Base-by-base conservation (phyloP, 805 yeast genomes). In the Torulaspora delbrueckii region DNA sequence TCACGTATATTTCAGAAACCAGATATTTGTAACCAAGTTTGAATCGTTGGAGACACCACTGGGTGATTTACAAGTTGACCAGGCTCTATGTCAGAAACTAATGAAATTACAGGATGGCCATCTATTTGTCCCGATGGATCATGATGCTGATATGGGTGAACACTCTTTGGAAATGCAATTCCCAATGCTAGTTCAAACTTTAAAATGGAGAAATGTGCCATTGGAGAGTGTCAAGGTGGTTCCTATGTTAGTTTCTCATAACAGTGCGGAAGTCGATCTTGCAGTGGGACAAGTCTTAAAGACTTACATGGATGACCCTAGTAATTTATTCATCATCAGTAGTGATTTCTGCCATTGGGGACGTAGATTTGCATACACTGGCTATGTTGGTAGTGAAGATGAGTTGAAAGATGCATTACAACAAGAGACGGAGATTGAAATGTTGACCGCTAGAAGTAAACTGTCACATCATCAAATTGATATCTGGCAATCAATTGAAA, bases 271-370 rank as follows among this genome's bases (percentile, higher is more conserved):
- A 2, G 67, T 75, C 37, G 79, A 77, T 43, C 52, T 59, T 7
- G 60, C 65, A 13, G 57, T 86, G 13, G 82, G 82, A 0, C 54
- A 58, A 3, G 55, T 69, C 2, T 67, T 91, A 44, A 61, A 65
- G 8, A 79, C 82, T 1, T 83, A 74, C 56, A 58, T 87, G 42
- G 76, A 81, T 54, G 73, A 75, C 25, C 65, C 67, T 19, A 79
- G 78, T 55, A 82, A 87, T 2, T 40, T 54, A 13, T 86, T 93
- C 63, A 79, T 87, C 12, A 74, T 93, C 3, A 85, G 95, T 60
- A 78, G 91, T 1, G 99, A 93, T 68, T 93, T 93, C 58, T 90
- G 97, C 60, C 99, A 93, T 62, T 93, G 99, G 99, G 90, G 90
- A 1, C 54, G 71, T 2, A 63, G 86, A 31, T 84, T 84, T 57